Conservation (phyloP, 306 rosid species). For the Rosa chinensis region DNA sequence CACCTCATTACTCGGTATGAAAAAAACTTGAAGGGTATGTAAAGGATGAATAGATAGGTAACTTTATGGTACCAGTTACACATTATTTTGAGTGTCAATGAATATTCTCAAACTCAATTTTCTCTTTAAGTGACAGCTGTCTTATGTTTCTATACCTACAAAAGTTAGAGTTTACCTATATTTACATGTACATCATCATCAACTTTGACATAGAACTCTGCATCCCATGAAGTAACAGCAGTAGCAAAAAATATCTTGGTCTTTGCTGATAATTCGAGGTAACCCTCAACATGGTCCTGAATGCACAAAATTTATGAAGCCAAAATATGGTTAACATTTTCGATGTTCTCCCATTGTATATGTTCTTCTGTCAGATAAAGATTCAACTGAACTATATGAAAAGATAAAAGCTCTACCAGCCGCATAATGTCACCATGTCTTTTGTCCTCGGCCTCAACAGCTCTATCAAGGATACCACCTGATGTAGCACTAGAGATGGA, state of each 20-base stretch:
- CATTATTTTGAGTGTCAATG: neutral
- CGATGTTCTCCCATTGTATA: neutral
- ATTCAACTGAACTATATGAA: constrained; percentile 11
- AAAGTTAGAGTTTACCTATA: constrained; percentile 39
- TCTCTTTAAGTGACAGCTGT: neutral
- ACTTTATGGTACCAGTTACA: neutral
- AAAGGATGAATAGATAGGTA: neutral
- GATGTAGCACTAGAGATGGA: constrained; percentile 49
- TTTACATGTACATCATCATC: constrained; percentile 67
- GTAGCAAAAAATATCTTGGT: constrained; percentile 53
- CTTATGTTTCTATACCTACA: neutral
- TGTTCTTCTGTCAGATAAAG: neutral
- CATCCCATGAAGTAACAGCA: constrained; percentile 55
- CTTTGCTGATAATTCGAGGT: constrained; percentile 63
- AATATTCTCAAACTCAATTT: neutral
- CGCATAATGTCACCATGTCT: constrained; percentile 54
- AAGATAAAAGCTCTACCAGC: constrained; percentile 42
- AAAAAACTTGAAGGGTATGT: neutral
- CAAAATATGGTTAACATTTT: constrained; percentile 6
- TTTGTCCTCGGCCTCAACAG: constrained; percentile 57
- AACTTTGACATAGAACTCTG: constrained; percentile 59
- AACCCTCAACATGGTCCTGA: constrained; percentile 64
- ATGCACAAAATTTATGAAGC: constrained; percentile 7
- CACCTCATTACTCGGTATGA: neutral
- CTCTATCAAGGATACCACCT: constrained; percentile 63